Evolutionary conservation across 257 asterid genomes (phyloP).

Genomic region (Ehretia macrophylla): DNA sequence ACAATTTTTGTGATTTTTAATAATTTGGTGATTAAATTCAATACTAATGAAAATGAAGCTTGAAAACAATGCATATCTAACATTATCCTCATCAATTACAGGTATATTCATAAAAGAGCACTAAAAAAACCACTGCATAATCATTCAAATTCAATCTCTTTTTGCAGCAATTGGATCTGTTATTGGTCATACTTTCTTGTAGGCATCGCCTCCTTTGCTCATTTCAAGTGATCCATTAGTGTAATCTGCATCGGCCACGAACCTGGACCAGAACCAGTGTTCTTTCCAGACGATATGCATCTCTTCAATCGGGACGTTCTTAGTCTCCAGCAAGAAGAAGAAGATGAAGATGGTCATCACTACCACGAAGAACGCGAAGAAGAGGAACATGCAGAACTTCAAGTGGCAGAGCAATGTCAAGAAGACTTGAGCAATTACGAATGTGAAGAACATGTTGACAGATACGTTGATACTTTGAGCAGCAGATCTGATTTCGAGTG

Average conservation of each 20-base stretch:
- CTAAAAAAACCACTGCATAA: neutral
- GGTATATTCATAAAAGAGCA: constrained; percentile 1
- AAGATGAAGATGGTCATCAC: constrained; percentile 54
- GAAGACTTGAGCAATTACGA: constrained; percentile 61
- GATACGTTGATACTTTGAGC: constrained; percentile 73
- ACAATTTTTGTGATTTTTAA: no score
- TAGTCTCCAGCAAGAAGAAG: constrained; percentile 78
- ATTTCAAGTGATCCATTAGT: constrained; percentile 28
- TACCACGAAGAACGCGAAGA: constrained; percentile 55
- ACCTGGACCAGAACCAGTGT: constrained; percentile 82
- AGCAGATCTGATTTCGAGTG: constrained; percentile 75
- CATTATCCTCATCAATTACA: constrained; percentile 3
- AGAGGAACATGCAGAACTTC: constrained; percentile 72
- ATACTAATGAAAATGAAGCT: neutral
- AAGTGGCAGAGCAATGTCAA: constrained; percentile 65
- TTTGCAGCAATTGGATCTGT: neutral
- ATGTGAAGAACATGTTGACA: constrained; percentile 75
- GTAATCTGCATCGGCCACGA: constrained; percentile 35
- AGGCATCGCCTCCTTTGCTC: constrained; percentile 10
- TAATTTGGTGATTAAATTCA: no score
- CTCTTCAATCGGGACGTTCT: constrained; percentile 75
- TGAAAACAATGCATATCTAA: constrained; percentile 7
- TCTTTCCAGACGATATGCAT: constrained; percentile 67
- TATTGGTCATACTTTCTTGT: constrained; percentile 20
- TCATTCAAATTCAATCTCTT: neutral